Conservation (phyloP, 352 stramenopile species). For the Globisporangium emineosum region DNA sequence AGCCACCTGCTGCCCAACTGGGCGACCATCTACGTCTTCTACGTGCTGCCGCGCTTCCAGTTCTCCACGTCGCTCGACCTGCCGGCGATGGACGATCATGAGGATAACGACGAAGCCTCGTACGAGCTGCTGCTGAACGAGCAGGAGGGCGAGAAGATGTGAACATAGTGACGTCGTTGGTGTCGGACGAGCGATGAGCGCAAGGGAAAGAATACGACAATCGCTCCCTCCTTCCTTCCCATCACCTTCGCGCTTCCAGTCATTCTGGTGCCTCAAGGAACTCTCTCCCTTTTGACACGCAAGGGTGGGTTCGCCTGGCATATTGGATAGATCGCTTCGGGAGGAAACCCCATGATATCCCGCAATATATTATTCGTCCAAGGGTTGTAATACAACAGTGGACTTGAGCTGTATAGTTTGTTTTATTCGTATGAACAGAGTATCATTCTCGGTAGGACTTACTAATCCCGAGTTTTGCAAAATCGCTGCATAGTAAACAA, state of each 20-base stretch:
- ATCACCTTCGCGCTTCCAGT: neutral
- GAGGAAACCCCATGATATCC: neutral
- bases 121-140: conserved; percentile 33
- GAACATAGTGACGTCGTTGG: neutral
- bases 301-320: neutral
- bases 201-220: too few species aligned
- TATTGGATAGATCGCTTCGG: neutral
- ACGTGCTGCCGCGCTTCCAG: conserved; percentile 58
- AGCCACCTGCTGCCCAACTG: conserved; percentile 64
- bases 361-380: neutral
- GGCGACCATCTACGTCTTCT: conserved; percentile 73
- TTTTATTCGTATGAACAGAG: neutral
- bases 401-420: neutral
- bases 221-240: neutral
- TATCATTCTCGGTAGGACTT: neutral
- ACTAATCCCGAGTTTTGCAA: neutral
- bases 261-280: neutral
- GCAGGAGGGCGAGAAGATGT: conserved; percentile 11
- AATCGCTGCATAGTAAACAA: neutral
- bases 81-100: conserved; percentile 31
- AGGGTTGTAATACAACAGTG: neutral
- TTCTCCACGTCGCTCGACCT: conserved; percentile 60
- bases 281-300: conserved; percentile 1
- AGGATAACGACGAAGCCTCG: conserved; percentile 15
- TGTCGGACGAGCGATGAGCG: too few species aligned